Evolutionary conservation across 805 yeast species (phyloP).

Genomic region (Teunomyces tritomae): DNA sequence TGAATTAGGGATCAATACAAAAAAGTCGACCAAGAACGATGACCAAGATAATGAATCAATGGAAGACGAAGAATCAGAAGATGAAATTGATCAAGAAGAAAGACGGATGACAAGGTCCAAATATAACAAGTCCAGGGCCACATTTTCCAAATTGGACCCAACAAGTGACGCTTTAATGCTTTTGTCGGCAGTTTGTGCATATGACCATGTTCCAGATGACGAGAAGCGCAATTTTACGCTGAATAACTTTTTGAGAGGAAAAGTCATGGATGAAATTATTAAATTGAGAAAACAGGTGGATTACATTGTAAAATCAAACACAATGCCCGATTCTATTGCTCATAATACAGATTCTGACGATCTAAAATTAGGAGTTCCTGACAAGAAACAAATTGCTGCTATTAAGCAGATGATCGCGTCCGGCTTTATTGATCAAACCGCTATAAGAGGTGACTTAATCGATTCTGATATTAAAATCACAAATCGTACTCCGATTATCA

Average conservation of each 20-base stretch:
- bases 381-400: conserved; percentile 65
- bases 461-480: conserved; percentile 60
- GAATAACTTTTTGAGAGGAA: conserved; percentile 68
- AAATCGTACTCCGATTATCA: conserved; percentile 55
- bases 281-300: conserved; percentile 80
- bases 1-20: conserved; percentile 56
- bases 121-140: conserved; percentile 55
- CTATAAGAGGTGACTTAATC: conserved; percentile 74
- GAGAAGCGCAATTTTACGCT: conserved; percentile 49
- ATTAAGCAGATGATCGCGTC: conserved; percentile 90
- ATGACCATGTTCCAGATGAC: conserved; percentile 63
- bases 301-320: conserved; percentile 66
- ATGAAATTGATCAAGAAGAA: conserved; percentile 36
- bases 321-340: conserved; percentile 60
- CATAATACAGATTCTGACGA: conserved; percentile 30
- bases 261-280: conserved; percentile 79
- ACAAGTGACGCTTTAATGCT: conserved; percentile 72
- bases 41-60: conserved; percentile 30
- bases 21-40: conserved; percentile 14
- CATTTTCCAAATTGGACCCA: conserved; percentile 67
- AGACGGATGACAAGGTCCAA: conserved; percentile 44
- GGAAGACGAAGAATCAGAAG: conserved; percentile 36
- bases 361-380: conserved; percentile 63
- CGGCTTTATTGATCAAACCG: conserved; percentile 89
- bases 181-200: conserved; percentile 83